Percentiles rank a stretch among this genome's conserved stretches.
These are phyloP conservation scores for Candida endomychidarum DNA, from an alignment of 805 yeast genomes.

Conservation along the genomic window DNA sequence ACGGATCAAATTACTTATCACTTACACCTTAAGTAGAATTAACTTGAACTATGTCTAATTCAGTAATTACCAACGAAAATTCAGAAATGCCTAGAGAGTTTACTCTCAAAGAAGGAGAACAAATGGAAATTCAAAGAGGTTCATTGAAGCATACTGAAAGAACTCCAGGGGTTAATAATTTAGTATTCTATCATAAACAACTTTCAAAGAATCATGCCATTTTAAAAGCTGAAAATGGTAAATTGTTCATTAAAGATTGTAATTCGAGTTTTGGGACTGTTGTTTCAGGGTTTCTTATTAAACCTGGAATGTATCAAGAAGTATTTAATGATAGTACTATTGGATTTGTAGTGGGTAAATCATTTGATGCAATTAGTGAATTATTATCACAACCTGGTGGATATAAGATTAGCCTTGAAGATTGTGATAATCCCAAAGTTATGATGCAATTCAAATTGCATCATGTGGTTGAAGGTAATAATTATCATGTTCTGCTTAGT, in stretches of 20 bases:
- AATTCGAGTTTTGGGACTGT: slow-evolving; percentile 42
- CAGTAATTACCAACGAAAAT: no score
- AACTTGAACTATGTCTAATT: no score
- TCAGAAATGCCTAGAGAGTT: no score
- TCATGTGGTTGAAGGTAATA: no score
- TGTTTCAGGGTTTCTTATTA: slow-evolving; percentile 25
- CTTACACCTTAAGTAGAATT: background rate
- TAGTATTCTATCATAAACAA: slow-evolving; percentile 34
- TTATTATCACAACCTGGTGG: background rate
- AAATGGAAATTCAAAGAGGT: slow-evolving; percentile 25
- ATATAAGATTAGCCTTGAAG: slow-evolving; percentile 16
- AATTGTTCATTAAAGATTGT: slow-evolving; percentile 27
- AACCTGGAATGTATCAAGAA: slow-evolving; percentile 18
- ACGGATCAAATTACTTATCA: background rate
- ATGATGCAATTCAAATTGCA: slow-evolving; percentile 13
- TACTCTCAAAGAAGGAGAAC: background rate
- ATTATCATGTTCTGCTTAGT: no score
- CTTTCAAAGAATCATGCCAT: slow-evolving; percentile 40
- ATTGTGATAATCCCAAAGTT: slow-evolving; percentile 23
- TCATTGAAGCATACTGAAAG: slow-evolving; percentile 29
- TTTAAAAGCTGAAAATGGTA: slow-evolving; percentile 18
- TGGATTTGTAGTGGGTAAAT: slow-evolving; percentile 36
- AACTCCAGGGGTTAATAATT: slow-evolving; percentile 26
- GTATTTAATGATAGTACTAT: slow-evolving; percentile 27
- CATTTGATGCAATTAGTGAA: slow-evolving; percentile 11